Percentiles rank a stretch among this genome's conserved stretches.
phyloP scores from a whole-genome alignment of 768 basidiomycete genomes.

The Royoungia palumana region DNA sequence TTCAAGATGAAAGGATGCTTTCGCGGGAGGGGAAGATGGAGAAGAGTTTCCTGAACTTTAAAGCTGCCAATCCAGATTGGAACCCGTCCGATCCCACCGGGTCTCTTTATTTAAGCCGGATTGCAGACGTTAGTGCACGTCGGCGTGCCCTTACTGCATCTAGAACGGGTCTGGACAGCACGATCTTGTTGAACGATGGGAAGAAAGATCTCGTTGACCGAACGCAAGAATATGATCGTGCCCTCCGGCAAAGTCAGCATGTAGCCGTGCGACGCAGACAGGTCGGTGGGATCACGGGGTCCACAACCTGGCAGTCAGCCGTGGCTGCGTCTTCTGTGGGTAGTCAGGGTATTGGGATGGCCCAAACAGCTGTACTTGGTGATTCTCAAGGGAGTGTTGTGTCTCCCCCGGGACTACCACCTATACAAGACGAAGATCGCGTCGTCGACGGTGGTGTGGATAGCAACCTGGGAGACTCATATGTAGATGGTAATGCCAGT shows the following conservation, averaged over 20 bases:
- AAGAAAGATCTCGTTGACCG: conserved; percentile 46
- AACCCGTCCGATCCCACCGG: conserved; percentile 86
- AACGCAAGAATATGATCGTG: conserved; percentile 73
- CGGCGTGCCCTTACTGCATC: conserved; percentile 33
- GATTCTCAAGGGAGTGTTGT: conserved; percentile 65
- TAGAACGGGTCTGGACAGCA: conserved; percentile 26
- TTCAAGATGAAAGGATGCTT: conserved; percentile 68
- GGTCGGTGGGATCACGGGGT: conserved; percentile 42
- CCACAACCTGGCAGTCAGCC: conserved; percentile 44
- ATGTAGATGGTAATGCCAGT: conserved; percentile 62
- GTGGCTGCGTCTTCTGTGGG: conserved; percentile 43
- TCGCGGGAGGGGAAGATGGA: conserved; percentile 98
- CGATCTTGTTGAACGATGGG: conserved; percentile 29
- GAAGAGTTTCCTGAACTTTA: conserved; percentile 94
- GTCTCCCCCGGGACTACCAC: conserved; percentile 8
- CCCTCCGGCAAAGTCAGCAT: conserved; percentile 65
- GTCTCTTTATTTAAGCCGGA: conserved; percentile 83
- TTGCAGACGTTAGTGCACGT: conserved; percentile 65
- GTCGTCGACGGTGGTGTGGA: conserved; percentile 54
- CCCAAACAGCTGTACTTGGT: conserved; percentile 69
- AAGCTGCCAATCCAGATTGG: conserved; percentile 96
- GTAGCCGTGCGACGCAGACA: conserved; percentile 44
- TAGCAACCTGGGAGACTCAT: conserved; percentile 62
- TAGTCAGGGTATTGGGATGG: conserved; percentile 45
- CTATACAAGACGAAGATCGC: conserved; percentile 46